Percentiles rank a stretch among this genome's conserved stretches.
Evolutionary conservation across 2,329 filamentous ascomycete genomes (phyloP).

Genomic region (Eutypa lata): DNA sequence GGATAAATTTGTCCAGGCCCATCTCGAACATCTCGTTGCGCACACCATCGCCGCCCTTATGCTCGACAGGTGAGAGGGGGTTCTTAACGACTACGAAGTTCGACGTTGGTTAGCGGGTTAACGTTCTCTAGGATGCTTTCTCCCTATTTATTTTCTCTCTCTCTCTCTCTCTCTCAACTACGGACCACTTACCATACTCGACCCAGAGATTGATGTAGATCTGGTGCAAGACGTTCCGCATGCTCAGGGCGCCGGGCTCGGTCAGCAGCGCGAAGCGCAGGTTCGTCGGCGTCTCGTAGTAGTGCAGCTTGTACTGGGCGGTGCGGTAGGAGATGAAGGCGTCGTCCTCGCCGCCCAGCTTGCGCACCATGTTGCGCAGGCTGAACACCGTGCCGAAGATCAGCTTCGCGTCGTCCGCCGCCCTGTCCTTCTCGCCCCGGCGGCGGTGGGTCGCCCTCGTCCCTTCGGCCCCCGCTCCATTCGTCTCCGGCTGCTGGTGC

Average conservation of each 20-base stretch:
- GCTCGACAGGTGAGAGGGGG: slow-evolving; percentile 64
- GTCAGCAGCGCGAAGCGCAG: slow-evolving; percentile 97
- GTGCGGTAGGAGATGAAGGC: slow-evolving; percentile 94
- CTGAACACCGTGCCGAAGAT: slow-evolving; percentile 97
- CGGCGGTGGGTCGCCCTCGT: slow-evolving; percentile 5
- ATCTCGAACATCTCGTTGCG: slow-evolving; percentile 70
- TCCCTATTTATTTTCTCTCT: too few relatives aligned
- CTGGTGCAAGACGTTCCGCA: slow-evolving; percentile 92
- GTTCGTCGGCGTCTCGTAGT: slow-evolving; percentile 95
- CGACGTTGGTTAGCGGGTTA: too few relatives aligned
- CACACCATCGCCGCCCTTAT: slow-evolving; percentile 66
- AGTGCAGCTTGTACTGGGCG: slow-evolving; percentile 95
- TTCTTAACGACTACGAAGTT: slow-evolving; percentile 63
- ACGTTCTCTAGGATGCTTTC: too few relatives aligned
- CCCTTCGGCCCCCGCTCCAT: slow-evolving; percentile 7
- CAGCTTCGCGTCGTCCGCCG: slow-evolving; percentile 86
- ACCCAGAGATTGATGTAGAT: slow-evolving; percentile 99
- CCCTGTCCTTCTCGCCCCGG: slow-evolving; percentile 13
- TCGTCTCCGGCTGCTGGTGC: slow-evolving; percentile 12
- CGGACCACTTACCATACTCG: slow-evolving; percentile 68
- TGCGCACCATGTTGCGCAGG: slow-evolving; percentile 92
- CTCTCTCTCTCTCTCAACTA: not conserved
- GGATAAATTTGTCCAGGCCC: slow-evolving; percentile 74
- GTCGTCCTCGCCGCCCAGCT: slow-evolving; percentile 90
- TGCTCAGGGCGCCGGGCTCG: slow-evolving; percentile 82